A percentile compares a stretch with the other conserved stretches of the same genome.
Evolutionary conservation across 345 rosid species (phyloP).

Genomic region (Cochlearia excelsa): DNA sequence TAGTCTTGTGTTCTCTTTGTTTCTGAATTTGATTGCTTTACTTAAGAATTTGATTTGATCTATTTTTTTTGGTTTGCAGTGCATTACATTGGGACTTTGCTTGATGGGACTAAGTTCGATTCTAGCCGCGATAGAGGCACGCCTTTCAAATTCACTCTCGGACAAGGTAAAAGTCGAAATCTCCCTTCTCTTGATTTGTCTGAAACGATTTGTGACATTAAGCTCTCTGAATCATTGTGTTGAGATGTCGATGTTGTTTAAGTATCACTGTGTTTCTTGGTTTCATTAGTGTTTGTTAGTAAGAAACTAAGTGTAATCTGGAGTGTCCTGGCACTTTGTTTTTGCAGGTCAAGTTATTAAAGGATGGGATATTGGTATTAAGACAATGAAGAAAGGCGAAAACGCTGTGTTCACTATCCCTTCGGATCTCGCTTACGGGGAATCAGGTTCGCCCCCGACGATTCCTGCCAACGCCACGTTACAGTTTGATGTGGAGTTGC

Average conservation of each 20-base stretch:
- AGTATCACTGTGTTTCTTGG: no score
- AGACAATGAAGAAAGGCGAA: constrained; percentile 95
- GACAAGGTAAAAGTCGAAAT: constrained; percentile 51
- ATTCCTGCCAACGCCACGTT: constrained; percentile 89
- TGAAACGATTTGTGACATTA: no score
- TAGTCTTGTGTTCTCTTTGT: neutral
- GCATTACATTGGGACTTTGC: constrained; percentile 79
- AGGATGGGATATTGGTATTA: constrained; percentile 97
- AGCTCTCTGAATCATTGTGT: neutral
- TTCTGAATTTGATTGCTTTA: neutral
- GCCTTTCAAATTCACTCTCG: constrained; percentile 91
- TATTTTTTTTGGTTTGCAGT: constrained; percentile 30
- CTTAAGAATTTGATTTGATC: constrained; percentile 7
- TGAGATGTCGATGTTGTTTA: no score
- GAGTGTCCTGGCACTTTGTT: neutral
- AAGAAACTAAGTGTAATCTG: no score
- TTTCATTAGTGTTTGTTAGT: no score
- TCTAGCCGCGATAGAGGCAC: constrained; percentile 82
- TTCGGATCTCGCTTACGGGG: constrained; percentile 77
- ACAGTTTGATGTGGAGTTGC: constrained; percentile 75
- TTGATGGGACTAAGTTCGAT: constrained; percentile 91
- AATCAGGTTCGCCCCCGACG: constrained; percentile 80
- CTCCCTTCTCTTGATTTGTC: no score
- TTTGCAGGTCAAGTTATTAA: constrained; percentile 80
- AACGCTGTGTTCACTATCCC: constrained; percentile 87